Evolutionary conservation across 2,329 filamentous ascomycete genomes (phyloP).

Genomic region (Colletotrichum godetiae): DNA sequence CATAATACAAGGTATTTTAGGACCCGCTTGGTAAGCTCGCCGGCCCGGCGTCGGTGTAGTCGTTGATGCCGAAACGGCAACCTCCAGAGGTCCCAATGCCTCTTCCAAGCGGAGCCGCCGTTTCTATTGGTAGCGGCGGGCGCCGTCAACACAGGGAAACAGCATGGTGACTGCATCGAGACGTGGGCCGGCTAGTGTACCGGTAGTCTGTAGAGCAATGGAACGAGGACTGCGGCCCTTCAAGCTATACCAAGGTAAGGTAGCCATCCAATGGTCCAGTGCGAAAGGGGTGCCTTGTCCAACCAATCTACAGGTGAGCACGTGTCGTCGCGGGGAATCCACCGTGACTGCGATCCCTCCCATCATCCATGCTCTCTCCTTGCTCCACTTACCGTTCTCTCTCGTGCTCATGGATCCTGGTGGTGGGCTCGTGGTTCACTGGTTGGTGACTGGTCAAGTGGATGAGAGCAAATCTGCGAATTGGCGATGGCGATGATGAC

Average conservation of each 20-base stretch:
- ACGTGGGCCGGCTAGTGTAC: too few species aligned
- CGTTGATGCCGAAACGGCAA: neutral
- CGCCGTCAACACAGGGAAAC: neutral
- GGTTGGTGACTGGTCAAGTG: neutral
- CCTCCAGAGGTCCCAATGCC: neutral
- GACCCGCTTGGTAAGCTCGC: slow-evolving; percentile 17
- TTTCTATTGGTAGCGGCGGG: neutral
- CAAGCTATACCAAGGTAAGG: neutral
- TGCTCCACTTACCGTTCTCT: slow-evolving; percentile 24
- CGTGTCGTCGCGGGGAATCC: slow-evolving; percentile 13
- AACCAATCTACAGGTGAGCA: slow-evolving; percentile 1
- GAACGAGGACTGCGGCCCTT: neutral
- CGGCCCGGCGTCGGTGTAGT: neutral
- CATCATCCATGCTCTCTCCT: slow-evolving; percentile 1
- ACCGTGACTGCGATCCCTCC: too few species aligned
- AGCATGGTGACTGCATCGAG: neutral
- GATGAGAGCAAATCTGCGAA: neutral
- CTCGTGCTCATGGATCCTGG: neutral
- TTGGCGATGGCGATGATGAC: neutral
- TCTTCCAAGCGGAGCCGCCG: neutral
- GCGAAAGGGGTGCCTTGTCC: neutral
- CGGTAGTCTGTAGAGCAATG: neutral
- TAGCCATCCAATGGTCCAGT: neutral
- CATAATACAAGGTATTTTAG: slow-evolving; percentile 23
- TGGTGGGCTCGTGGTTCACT: neutral